Conservation (phyloP, 176 grass and related monocot genomes). For the Triticum dicoccoides region DNA sequence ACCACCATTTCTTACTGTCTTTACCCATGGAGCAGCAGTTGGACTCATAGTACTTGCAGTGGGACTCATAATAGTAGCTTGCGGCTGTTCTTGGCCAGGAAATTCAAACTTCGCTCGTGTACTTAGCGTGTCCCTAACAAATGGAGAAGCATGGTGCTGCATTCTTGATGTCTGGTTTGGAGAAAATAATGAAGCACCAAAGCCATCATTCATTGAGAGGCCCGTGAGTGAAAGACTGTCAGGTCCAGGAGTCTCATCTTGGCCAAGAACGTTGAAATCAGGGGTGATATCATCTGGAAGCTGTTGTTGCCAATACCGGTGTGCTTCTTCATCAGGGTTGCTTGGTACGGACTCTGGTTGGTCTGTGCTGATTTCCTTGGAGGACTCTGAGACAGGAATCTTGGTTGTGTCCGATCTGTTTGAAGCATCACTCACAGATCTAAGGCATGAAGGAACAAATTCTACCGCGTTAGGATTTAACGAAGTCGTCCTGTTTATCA, state of each 20-base stretch:
- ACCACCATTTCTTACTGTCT: constrained; percentile 51
- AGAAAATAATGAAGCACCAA: constrained; percentile 60
- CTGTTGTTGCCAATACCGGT: constrained; percentile 79
- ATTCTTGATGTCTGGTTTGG: constrained; percentile 44
- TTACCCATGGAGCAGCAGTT: constrained; percentile 59
- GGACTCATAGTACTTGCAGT: constrained; percentile 44
- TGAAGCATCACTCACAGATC: constrained; percentile 51
- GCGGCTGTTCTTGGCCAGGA: constrained; percentile 39
- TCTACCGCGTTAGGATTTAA: constrained; percentile 97
- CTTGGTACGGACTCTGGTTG: constrained; percentile 51
- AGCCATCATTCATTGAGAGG: constrained; percentile 70
- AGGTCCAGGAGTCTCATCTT: constrained; percentile 62
- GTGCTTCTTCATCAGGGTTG: constrained; percentile 88
- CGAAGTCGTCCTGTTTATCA: constrained; percentile 58
- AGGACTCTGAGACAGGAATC: constrained; percentile 34
- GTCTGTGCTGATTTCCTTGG: constrained; percentile 50
- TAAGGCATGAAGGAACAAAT: constrained; percentile 95
- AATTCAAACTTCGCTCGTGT: constrained; percentile 43
- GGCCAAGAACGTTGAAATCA: constrained; percentile 67
- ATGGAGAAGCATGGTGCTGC: constrained; percentile 53
- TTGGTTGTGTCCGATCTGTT: constrained; percentile 46
- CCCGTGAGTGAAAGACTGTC: constrained; percentile 64
- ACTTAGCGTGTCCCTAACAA: constrained; percentile 36
- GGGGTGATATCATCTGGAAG: constrained; percentile 97
- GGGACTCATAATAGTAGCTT: constrained; percentile 49